Evolutionary conservation across 2,329 filamentous ascomycete genomes (phyloP).

Genomic region (Xylariales sp.): DNA sequence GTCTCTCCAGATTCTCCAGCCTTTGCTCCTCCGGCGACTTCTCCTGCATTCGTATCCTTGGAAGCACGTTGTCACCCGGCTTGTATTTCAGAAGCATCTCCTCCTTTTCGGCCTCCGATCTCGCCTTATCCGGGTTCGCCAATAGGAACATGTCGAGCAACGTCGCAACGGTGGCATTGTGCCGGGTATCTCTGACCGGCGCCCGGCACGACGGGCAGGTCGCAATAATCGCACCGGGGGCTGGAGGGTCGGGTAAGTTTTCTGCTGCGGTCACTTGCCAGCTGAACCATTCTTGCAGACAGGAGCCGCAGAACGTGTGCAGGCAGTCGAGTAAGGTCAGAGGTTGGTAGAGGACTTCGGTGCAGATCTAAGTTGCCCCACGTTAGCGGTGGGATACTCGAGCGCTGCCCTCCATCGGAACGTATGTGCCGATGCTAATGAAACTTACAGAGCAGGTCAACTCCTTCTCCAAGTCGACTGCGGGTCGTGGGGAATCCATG

Average conservation of each 20-base stretch:
- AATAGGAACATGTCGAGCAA: constrained; percentile 83
- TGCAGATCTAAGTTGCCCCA: constrained; percentile 71
- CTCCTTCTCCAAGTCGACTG: constrained; percentile 82
- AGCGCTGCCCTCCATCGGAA: background rate
- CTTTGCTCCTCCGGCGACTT: constrained; percentile 49
- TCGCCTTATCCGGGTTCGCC: constrained; percentile 71
- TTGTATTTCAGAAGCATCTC: constrained; percentile 74
- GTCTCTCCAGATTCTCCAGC: constrained; percentile 61
- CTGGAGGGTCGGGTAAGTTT: constrained; percentile 43
- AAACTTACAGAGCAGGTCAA: constrained; percentile 86
- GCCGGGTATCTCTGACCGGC: constrained; percentile 76
- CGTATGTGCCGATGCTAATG: background rate
- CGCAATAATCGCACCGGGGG: constrained; percentile 51
- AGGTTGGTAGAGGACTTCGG: constrained; percentile 87
- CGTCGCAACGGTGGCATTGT: constrained; percentile 86
- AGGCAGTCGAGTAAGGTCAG: constrained; percentile 89
- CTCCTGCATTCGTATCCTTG: constrained; percentile 48
- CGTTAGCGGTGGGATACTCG: constrained; percentile 6
- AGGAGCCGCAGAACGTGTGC: constrained; percentile 93
- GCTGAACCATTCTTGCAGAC: constrained; percentile 91
- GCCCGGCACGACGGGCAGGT: constrained; percentile 94
- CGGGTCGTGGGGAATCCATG: constrained; percentile 49
- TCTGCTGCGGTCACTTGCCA: constrained; percentile 65
- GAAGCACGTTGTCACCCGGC: constrained; percentile 76
- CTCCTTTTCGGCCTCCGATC: constrained; percentile 66